Evolutionary conservation across 805 yeast species (phyloP), one percentile per base, ranked within the genome.

Genomic region (Hanseniaspora hatyaiensis): DNA sequence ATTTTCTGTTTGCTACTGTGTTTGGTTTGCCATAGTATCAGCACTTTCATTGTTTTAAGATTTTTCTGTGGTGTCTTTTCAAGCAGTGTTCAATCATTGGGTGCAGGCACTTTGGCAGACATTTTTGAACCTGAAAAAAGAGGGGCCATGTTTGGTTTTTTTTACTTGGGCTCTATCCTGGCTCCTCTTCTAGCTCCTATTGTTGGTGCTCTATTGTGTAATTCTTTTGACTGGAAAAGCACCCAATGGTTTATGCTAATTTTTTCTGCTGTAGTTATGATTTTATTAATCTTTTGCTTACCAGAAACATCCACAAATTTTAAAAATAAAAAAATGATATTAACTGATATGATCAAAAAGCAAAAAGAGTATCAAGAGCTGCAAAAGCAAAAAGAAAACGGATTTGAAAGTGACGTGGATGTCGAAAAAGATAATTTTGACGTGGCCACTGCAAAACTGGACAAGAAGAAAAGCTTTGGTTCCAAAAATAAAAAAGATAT

Each of bases 71-170:
- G 95, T 47, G 95, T 86, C 0, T 74, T 80, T 51, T 80, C 88
- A 1, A 92, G 92, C 1, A 75, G 86, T 34, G 95, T 86, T 0
- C 95, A 86, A 60, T 75, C 88, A 16, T 85, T 85, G 18, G 95
- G 95, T 3, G 95, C 95, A 0, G 95, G 94, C 3, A 82, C 94
- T 0, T 76, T 85, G 23, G 73, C 83, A 18, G 95, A 86, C 57
- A 59, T 86, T 30, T 86, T 67, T 58, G 65, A 71, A 3, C 78
- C 80, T 6, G 73, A 76, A 29, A 74, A 79, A 54, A 70, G 95
- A 57, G 95, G 95, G 1, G 61, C 71, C 5, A 88, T 88, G 3
- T 73, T 85, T 77, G 94, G 95, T 0, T 67, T 76, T 40, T 85
- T 74, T 55, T 86, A 85, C 58, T 65, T 86, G 40, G 95, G 95